phyloP scores from a whole-genome alignment of 2,329 filamentous ascomycete genomes.

The Fusarium xyrophilum region DNA sequence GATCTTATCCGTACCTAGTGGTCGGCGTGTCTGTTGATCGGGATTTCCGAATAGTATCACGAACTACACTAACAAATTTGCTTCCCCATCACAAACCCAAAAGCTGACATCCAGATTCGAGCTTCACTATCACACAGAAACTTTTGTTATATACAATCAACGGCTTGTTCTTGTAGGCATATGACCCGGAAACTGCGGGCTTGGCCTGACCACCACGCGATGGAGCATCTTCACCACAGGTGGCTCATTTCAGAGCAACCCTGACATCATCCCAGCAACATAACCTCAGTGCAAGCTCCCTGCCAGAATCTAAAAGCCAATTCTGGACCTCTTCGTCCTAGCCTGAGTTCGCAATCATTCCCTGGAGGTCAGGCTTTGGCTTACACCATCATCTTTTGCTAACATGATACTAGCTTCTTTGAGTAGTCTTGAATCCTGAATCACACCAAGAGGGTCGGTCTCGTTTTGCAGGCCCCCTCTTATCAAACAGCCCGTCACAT shows the following conservation, averaged over 20 bases:
- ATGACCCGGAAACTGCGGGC: not conserved
- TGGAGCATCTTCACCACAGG: not conserved
- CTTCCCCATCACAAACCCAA: not conserved
- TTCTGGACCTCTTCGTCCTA: not conserved
- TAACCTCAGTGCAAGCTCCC: not conserved
- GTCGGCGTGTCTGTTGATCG: not conserved
- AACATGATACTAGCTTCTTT: constrained; percentile 16
- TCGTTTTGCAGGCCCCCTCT: not conserved
- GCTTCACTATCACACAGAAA: not conserved
- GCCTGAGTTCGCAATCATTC: not conserved
- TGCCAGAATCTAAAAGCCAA: not conserved
- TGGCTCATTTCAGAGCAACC: not conserved
- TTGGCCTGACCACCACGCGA: constrained; percentile 4
- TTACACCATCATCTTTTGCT: constrained; percentile 18
- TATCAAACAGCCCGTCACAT: not conserved
- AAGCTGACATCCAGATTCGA: not conserved
- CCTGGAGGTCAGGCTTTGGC: constrained; percentile 18
- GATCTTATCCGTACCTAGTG: not conserved
- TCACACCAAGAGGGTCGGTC: constrained; percentile 3
- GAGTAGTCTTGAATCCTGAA: constrained; percentile 1
- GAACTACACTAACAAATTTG: not conserved
- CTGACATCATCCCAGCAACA: constrained; percentile 1
- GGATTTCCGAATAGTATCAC: constrained; percentile 7
- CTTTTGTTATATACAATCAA: not conserved
- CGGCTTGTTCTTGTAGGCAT: not conserved